Base-by-base conservation (phyloP, 148 eudicot genomes). In the Camellia lanceoleosa region DNA sequence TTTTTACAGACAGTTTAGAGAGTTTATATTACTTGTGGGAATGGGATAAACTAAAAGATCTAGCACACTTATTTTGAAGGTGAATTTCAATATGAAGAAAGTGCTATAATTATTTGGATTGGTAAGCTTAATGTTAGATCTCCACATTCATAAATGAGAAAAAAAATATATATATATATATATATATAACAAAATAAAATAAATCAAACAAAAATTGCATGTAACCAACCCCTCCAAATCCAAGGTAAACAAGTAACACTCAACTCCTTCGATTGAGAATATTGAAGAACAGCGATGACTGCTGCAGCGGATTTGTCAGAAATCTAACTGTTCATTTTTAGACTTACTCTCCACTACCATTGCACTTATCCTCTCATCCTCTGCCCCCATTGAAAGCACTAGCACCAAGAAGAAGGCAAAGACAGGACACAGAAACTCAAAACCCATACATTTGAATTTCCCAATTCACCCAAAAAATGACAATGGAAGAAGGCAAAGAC, bases 171-270 rank as follows among this genome's bases (percentile, higher is more conserved):
- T n/a, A 23, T 0, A 30, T 30, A 30, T 30, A 30, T 30, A 30
- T 30, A 30, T 30, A 30, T 30, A 30, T 30, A 30, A 30, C 38
- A 30, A 30, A 30, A 30, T 30, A 65, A 47, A 13, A 52, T 23
- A 51, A 5, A 55, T 49, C 30, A 14, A 74, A 60, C 12, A 77
- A 47, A 30, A 64, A 10, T 30, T 30, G 44, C 43, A 51, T 30
- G 43, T 65, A 76, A 76, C 84, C 60, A 64, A 88, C 88, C 87
- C 75, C 63, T 86, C 19, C 68, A 47, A 59, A 73, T 73, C 19
- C 44, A 20, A 16, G 76, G 79, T 15, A 83, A 74, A 43, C 83
- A 76, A 82, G 83, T 84, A 67, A 60, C 56, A 38, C 80, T 73
- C 42, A 64, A 71, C 20, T 79, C 86, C 58, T 80, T 87, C 0